These are phyloP conservation scores for Colletotrichum paranaense DNA, from an alignment of 2,329 filamentous ascomycete species.

Conservation along the genomic window DNA sequence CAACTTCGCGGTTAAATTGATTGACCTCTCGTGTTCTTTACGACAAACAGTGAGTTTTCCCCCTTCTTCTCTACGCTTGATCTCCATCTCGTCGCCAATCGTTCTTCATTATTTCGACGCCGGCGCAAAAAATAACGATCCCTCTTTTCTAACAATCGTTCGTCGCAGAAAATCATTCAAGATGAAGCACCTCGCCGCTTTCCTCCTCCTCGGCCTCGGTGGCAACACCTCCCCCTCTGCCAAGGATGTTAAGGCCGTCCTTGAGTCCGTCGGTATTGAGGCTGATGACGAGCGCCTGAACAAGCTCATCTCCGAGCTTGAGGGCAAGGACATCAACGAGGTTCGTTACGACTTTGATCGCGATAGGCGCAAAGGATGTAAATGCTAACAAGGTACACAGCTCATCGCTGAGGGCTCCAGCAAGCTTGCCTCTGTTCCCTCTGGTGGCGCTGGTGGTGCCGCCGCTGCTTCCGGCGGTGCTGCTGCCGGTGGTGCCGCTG, in stretches of 20 bases:
- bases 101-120: constrained; percentile 10
- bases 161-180: constrained; percentile 61
- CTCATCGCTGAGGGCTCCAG: constrained; percentile 88
- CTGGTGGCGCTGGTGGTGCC: constrained; percentile 84
- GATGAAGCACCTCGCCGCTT: constrained; percentile 99
- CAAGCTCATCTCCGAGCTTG: constrained; percentile 88
- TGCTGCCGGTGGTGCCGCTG: constrained; percentile 74
- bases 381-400: constrained; percentile 57
- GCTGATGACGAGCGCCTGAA: constrained; percentile 87
- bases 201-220: constrained; percentile 94
- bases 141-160: constrained; percentile 31
- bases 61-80: neutral
- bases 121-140: constrained; percentile 34
- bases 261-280: constrained; percentile 95
- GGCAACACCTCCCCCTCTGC: constrained; percentile 92
- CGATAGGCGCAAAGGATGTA: neutral
- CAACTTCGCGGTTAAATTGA: constrained; percentile 98
- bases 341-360: constrained; percentile 61
- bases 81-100: neutral
- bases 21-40: constrained; percentile 91
- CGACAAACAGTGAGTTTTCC: constrained; percentile 49
- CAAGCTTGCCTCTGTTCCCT: constrained; percentile 98
- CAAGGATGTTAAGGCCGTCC: constrained; percentile 86
- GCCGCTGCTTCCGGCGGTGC: constrained; percentile 74
- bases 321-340: constrained; percentile 94